phyloP scores from a whole-genome alignment of 139 green algal species.

The Closterium sp. region DNA sequence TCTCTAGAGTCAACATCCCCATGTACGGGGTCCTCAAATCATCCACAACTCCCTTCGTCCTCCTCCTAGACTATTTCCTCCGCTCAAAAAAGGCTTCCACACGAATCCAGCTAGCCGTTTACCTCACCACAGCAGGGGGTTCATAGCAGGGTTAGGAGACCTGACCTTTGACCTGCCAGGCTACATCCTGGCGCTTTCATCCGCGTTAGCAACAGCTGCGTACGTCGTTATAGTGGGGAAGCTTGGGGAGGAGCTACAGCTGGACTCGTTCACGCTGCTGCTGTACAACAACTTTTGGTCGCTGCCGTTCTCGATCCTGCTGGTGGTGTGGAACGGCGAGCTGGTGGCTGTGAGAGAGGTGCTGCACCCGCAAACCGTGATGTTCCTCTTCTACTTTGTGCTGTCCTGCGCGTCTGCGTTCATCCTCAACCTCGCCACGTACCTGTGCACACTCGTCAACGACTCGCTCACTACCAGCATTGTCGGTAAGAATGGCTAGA shows the following conservation, averaged over 20 bases:
- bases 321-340: conserved; percentile 53
- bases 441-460: conserved; percentile 62
- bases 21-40: conserved; percentile 63
- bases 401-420: conserved; percentile 55
- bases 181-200: conserved; percentile 56
- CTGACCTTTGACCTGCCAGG: conserved; percentile 54
- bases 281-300: conserved; percentile 61
- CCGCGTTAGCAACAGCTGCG: conserved; percentile 50
- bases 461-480: conserved; percentile 61
- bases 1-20: conserved; percentile 58
- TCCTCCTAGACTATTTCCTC: conserved; percentile 58
- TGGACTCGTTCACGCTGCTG: conserved; percentile 56
- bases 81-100: conserved; percentile 30
- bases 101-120: conserved; percentile 54
- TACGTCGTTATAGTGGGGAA: conserved; percentile 63
- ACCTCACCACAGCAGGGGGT: conserved; percentile 50
- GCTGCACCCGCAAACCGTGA: conserved; percentile 12
- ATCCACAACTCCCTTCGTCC: conserved; percentile 57
- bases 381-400: conserved; percentile 53
- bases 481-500: conserved; percentile 54
- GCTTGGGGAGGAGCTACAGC: conserved; percentile 54
- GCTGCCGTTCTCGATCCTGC: conserved; percentile 54
- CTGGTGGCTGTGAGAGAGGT: conserved; percentile 6
- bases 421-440: conserved; percentile 61
- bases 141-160: conserved; percentile 57